phyloP scores from a whole-genome alignment of 305 asterid species.

The Solanum hybrid region DNA sequence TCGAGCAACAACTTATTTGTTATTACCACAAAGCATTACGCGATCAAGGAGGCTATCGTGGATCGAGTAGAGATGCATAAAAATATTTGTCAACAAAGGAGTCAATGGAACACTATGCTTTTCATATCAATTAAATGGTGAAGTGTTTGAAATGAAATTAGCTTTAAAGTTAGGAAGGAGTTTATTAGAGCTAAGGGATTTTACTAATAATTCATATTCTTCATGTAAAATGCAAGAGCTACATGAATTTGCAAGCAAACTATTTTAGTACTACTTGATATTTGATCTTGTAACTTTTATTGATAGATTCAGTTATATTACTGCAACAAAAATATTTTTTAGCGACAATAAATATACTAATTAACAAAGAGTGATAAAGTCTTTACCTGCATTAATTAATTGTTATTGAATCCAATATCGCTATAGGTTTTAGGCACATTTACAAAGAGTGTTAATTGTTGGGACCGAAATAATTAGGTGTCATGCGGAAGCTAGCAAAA shows the following conservation, averaged over 20 bases:
- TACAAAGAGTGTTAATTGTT: background rate
- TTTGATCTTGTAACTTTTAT: background rate
- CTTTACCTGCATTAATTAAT: too few species aligned
- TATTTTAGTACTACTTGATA: slow-evolving; percentile 4
- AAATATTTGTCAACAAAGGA: slow-evolving; percentile 32
- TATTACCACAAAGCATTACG: slow-evolving; percentile 17
- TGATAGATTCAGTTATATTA: too few species aligned
- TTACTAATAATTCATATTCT: slow-evolving; percentile 18
- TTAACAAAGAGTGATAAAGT: too few species aligned
- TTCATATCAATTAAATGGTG: slow-evolving; percentile 43
- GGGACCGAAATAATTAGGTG: background rate
- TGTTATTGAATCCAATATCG: too few species aligned
- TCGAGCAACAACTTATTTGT: background rate
- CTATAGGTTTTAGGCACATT: background rate
- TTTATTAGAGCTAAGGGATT: slow-evolving; percentile 43
- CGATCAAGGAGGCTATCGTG: slow-evolving; percentile 26
- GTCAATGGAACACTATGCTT: slow-evolving; percentile 35
- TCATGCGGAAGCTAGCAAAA: background rate
- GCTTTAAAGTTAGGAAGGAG: slow-evolving; percentile 57
- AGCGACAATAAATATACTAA: too few species aligned
- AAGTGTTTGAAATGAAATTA: slow-evolving; percentile 49
- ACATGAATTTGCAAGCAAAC: slow-evolving; percentile 23
- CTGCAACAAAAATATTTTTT: too few species aligned
- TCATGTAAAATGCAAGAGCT: background rate
- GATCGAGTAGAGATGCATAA: slow-evolving; percentile 39